Percentiles rank a stretch among this genome's conserved stretches.
These are phyloP conservation scores for Angophora floribunda DNA, from an alignment of 345 rosid genomes.

Conservation along the genomic window DNA sequence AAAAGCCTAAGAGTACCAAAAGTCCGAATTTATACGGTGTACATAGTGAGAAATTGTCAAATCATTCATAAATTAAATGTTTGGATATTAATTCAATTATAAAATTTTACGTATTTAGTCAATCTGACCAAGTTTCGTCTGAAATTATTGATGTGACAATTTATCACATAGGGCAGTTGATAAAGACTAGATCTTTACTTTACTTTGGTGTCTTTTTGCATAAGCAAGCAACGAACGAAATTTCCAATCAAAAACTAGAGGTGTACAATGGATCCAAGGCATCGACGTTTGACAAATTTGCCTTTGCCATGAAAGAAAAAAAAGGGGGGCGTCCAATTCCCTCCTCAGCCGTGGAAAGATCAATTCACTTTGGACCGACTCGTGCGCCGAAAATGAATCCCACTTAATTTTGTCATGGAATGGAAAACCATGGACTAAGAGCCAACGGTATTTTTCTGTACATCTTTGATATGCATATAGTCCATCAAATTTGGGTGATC, in stretches of 20 bases:
- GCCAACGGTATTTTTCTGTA: neutral
- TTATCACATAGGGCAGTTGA: neutral
- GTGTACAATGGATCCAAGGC: neutral
- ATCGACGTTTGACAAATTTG: neutral
- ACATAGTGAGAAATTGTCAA: no score
- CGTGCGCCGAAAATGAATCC: neutral
- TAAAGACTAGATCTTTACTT: rapidly evolving
- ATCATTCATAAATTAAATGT: neutral
- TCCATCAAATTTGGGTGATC: neutral
- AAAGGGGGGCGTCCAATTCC: neutral
- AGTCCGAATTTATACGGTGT: neutral
- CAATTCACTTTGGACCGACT: neutral
- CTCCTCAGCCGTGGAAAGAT: neutral
- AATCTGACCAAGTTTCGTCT: rapidly evolving
- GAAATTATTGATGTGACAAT: rapidly evolving
- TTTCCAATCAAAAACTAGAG: neutral
- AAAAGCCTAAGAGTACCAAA: neutral
- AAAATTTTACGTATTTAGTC: rapidly evolving
- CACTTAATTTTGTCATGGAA: neutral
- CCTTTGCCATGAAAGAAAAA: neutral
- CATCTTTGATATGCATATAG: neutral
- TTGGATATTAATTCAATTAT: no score
- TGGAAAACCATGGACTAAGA: neutral
- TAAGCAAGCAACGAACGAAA: neutral
- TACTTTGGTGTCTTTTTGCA: neutral